Base-by-base conservation (phyloP, 2,329 filamentous ascomycete genomes). In the Aureobasidium leucospermi region DNA sequence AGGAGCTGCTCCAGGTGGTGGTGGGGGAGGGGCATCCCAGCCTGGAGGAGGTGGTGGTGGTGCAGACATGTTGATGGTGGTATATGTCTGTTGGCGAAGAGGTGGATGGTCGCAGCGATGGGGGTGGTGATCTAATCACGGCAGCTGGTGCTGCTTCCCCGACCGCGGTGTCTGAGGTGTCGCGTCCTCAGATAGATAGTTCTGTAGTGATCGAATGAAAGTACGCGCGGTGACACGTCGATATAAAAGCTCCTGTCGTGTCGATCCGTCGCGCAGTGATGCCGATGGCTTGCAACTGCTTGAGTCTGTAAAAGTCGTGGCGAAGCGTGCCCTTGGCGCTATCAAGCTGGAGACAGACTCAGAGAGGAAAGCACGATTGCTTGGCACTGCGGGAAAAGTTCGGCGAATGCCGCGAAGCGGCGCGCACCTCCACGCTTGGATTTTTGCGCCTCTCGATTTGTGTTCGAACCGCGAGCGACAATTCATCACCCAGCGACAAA, bases 21-120 rank as follows among this genome's bases (percentile, higher is more conserved):
- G 71, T 31, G 77, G 76, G 19, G 76, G 76, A 64, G 76, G 75
- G 13, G 78, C 76, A 59, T 73, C 71, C 82, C 84, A 86, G 73
- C 84, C 84, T 63, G 85, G 85, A 62, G 86, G 86, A n/a, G 86
- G 85, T 34, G 48, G 48, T 19, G 48, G 48, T 66, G 85, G 83
- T 67, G 77, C 83, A 68, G 80, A 78, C 84, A 85, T 85, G 51
- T 28, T 38, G 32, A 39, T 38, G 32, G 32, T 41, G 46, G 16
- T 31, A 23, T 43, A 5, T 55, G 51, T 55, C 51, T 43, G 39
- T 32, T 15, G 36, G 51, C 23, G 29, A 34, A 34, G 28, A 41
- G 15, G 29, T 43, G 19, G 39, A 55, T 42, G 51, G 38, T 55
- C 51, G 51, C n/a, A 46, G 52, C 52, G 52, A 46, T 46, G 41